Conservation (phyloP, 169 alveolate species). For the Plasmodium gonderi region DNA sequence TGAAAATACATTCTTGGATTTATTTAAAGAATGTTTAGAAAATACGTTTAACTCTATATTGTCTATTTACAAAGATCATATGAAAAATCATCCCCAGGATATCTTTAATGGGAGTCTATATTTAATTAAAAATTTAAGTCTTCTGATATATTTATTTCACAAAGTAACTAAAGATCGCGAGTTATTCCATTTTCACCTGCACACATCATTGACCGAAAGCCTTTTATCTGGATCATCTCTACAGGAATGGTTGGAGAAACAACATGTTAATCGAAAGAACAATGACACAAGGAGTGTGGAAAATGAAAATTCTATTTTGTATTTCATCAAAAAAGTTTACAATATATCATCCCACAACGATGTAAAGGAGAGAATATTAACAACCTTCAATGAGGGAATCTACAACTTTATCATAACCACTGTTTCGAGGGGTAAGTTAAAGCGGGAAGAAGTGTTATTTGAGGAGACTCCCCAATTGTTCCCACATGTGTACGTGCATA, state of each 20-base stretch:
- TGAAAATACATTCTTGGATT: slow-evolving; percentile 27
- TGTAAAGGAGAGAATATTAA: slow-evolving; percentile 15
- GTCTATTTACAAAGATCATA: slow-evolving; percentile 24
- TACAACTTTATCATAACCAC: slow-evolving; percentile 59
- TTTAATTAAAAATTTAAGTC: slow-evolving; percentile 70
- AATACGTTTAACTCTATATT: slow-evolving; percentile 42
- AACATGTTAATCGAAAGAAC: not conserved
- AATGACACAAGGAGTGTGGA: not conserved
- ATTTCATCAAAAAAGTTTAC: slow-evolving; percentile 51
- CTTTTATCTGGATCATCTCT: slow-evolving; percentile 6
- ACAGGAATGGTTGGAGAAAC: not conserved
- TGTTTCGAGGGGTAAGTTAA: slow-evolving; percentile 23
- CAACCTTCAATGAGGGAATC: slow-evolving; percentile 37
- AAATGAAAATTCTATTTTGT: slow-evolving; percentile 47
- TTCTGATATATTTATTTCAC: slow-evolving; percentile 50
- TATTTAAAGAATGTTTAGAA: slow-evolving; percentile 57
- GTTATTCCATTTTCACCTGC: slow-evolving; percentile 12
- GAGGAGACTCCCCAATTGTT: too few relatives aligned
- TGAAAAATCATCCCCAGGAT: slow-evolving; percentile 32
- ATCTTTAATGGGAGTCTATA: slow-evolving; percentile 41
- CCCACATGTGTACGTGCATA: not conserved
- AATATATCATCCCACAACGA: slow-evolving; percentile 23
- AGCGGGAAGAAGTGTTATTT: not conserved
- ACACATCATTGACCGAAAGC: slow-evolving; percentile 22
- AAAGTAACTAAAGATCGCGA: slow-evolving; percentile 58